These are phyloP conservation scores for Annulohypoxylon moriforme DNA, from an alignment of 495 filamentous ascomycete species.

Conservation along the genomic window DNA sequence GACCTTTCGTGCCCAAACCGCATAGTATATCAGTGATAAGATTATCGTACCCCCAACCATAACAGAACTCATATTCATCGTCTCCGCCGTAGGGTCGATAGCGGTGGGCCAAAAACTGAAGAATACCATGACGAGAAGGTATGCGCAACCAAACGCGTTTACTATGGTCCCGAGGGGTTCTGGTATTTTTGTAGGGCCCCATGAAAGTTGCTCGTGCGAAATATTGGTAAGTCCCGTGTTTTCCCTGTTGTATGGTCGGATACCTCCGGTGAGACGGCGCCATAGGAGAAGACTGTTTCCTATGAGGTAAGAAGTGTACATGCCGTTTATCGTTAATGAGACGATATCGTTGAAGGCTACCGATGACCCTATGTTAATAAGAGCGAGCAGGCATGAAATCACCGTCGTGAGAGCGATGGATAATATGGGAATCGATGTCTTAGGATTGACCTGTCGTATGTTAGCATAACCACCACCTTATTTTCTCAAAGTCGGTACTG, in stretches of 20 bases:
- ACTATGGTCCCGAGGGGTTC: constrained; percentile 38
- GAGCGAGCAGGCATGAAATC: constrained; percentile 56
- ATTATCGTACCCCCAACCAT: constrained; percentile 60
- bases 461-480: neutral
- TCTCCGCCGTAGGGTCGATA: constrained; percentile 45
- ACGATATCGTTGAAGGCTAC: constrained; percentile 62
- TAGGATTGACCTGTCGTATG: constrained; percentile 24
- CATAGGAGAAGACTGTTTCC: neutral
- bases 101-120: constrained; percentile 62
- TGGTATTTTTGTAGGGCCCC: constrained; percentile 12
- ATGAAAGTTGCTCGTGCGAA: neutral
- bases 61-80: constrained; percentile 58
- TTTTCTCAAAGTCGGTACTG: constrained; percentile 2
- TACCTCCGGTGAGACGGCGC: neutral
- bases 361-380: constrained; percentile 64
- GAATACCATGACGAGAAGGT: constrained; percentile 40
- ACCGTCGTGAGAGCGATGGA: constrained; percentile 59
- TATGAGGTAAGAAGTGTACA: constrained; percentile 54
- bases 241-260: neutral
- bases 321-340: constrained; percentile 55
- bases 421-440: constrained; percentile 61
- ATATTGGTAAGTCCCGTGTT: neutral
- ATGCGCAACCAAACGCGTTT: constrained; percentile 35
- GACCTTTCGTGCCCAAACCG: neutral
- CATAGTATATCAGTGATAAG: constrained; percentile 41